These are phyloP conservation scores for Penicillium hordei DNA, from an alignment of 2,329 filamentous ascomycete genomes.

Conservation along the genomic window DNA sequence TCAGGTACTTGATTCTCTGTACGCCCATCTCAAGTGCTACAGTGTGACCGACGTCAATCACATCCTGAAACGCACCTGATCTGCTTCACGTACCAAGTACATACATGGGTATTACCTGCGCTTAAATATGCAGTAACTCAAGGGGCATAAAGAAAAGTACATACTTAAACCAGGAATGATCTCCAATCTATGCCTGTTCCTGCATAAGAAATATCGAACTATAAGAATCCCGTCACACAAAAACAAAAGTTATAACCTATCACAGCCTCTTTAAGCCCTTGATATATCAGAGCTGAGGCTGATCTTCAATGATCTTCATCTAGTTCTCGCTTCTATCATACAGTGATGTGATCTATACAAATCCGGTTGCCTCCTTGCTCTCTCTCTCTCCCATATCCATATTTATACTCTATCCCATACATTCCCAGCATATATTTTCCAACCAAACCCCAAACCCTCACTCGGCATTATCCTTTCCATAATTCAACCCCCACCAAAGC, in stretches of 20 bases:
- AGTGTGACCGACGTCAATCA: background rate
- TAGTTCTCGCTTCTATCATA: background rate
- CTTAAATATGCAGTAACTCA: background rate
- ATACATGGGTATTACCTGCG: background rate
- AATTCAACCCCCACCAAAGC: background rate
- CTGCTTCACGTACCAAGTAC: background rate
- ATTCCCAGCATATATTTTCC: too few relatives aligned
- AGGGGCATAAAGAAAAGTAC: background rate
- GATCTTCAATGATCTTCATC: background rate
- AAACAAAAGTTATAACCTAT: background rate
- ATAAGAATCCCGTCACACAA: background rate
- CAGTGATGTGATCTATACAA: conserved; percentile 1
- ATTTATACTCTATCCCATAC: background rate
- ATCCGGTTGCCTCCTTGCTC: background rate
- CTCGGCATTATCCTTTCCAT: background rate
- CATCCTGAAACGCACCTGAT: background rate
- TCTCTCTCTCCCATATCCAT: background rate
- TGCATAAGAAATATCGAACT: background rate
- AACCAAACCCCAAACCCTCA: background rate
- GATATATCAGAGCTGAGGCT: background rate
- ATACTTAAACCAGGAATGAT: background rate
- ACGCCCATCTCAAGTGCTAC: background rate
- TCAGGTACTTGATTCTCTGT: too few relatives aligned
- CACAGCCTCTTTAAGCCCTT: background rate
- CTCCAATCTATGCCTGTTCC: background rate